phyloP scores from a whole-genome alignment of 2,329 filamentous ascomycete genomes.

The Fusarium sp. region DNA sequence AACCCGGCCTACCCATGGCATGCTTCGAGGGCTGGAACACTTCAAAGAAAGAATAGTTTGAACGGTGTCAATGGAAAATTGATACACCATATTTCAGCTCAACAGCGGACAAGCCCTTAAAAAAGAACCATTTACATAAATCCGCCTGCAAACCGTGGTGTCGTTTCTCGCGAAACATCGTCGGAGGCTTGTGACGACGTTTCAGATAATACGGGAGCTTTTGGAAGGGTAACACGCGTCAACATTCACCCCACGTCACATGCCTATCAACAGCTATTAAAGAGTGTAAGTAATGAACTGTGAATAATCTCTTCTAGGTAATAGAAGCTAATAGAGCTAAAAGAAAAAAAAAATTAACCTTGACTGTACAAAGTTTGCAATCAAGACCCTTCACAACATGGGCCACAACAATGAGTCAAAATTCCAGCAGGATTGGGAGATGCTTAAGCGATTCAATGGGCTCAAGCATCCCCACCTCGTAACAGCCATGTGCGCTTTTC shows the following conservation, averaged over 20 bases:
- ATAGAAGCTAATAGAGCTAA: accelerated
- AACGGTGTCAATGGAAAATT: background rate
- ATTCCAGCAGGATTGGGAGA: background rate
- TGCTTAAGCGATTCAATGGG: background rate
- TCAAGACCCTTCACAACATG: background rate
- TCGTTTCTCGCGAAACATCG: background rate
- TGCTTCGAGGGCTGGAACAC: background rate
- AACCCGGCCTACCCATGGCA: background rate
- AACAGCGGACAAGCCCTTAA: background rate
- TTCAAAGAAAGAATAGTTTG: background rate
- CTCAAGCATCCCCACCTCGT: background rate
- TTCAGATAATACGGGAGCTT: background rate
- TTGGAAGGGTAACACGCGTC: background rate
- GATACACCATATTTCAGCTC: background rate
- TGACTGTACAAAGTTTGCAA: background rate
- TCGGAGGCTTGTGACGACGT: accelerated
- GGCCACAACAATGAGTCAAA: background rate
- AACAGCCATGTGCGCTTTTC: background rate
- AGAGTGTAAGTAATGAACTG: background rate
- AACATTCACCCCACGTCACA: background rate
- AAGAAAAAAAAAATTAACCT: background rate
- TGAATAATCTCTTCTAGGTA: background rate
- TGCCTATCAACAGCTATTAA: background rate
- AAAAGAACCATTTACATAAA: background rate
- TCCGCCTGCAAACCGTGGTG: background rate